Base-by-base conservation (phyloP, 352 stramenopile species). In the Globisporangium spinosum region DNA sequence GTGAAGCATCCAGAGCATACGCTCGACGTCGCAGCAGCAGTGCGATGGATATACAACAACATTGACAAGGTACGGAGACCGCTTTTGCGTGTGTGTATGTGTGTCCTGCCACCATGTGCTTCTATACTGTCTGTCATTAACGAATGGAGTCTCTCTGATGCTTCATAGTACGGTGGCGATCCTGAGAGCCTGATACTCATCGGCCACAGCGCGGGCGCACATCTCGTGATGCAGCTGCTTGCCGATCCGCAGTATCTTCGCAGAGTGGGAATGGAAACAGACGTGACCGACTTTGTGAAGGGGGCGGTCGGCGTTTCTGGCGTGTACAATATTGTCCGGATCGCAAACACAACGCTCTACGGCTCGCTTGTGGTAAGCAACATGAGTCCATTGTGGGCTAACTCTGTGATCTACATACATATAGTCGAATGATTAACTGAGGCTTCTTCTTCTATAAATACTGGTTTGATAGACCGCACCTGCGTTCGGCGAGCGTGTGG, bases 241-340 rank as follows among this genome's bases (percentile, higher is more conserved):
- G 72, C 84, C 0, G 75, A 94, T 56, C 79, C 81, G 59, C 72
- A 77, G 58, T 88, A 79, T 63, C 71, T 93, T 10, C 54, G 22
- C n/a, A 65, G 64, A 23, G 67, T 72, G 22, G 79, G 79, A 5
- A 56, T 89, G 32, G 56, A 80, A 8, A 55, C 77, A 13, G 56
- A 67, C 12, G 68, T 82, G 22, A 65, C 64, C n/a, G 59, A 57
- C 13, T 78, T 83, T 23, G 75, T 94, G 22, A 77, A 74, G 34
- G 80, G 79, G 23, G 76, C 83, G 6, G 77, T 96, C 10, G 86
- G 88, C 12, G 89, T 96, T 57, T 93, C 86, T 1, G 88, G 88
- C 1, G 88, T 94, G 3, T 96, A 96, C 72, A 94, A 96, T 65
- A 84, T 96, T 58, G 85, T 94, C 22, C 83, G 85, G 0, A 74